A percentile compares a stretch with the other conserved stretches of the same genome.
phyloP scores from a whole-genome alignment of 2,329 filamentous ascomycete genomes.

The Mycosphaerelloides madeirae region DNA sequence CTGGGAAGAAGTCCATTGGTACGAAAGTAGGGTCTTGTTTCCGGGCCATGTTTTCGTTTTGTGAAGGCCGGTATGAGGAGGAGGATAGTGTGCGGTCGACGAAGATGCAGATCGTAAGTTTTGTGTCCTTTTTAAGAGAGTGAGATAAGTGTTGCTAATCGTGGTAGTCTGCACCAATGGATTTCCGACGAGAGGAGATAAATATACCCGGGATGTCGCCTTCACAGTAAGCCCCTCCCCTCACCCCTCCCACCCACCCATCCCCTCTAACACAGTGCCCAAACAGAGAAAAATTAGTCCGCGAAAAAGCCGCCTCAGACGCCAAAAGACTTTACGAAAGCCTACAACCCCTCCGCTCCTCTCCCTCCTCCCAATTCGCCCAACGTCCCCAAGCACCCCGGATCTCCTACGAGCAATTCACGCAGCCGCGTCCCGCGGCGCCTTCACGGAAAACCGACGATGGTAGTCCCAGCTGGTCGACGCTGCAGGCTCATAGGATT shows the following conservation, averaged over 20 bases:
- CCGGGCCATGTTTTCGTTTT: conserved; percentile 21
- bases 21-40: conserved; percentile 17
- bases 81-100: conserved; percentile 10
- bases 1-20: conserved; percentile 11
- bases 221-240: conserved; percentile 21
- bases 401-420: conserved; percentile 27
- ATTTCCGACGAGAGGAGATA: conserved; percentile 33
- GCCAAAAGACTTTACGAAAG: conserved; percentile 26
- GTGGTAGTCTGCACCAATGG: conserved; percentile 23
- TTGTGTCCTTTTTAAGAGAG: too few species aligned
- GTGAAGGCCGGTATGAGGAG: conserved; percentile 19
- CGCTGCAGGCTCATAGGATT: neutral
- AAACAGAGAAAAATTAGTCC: conserved; percentile 24
- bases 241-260: neutral
- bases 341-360: conserved; percentile 29
- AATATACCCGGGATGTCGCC: conserved; percentile 27
- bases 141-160: too few species aligned
- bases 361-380: conserved; percentile 27
- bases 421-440: conserved; percentile 23
- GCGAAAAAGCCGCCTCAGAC: conserved; percentile 29
- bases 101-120: neutral
- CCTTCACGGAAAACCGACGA: conserved; percentile 1
- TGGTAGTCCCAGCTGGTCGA: neutral
- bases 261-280: neutral
- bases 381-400: conserved; percentile 15